Evolutionary conservation across 177 flowering plant genomes (phyloP).

Genomic region (Vitis hybrid): DNA sequence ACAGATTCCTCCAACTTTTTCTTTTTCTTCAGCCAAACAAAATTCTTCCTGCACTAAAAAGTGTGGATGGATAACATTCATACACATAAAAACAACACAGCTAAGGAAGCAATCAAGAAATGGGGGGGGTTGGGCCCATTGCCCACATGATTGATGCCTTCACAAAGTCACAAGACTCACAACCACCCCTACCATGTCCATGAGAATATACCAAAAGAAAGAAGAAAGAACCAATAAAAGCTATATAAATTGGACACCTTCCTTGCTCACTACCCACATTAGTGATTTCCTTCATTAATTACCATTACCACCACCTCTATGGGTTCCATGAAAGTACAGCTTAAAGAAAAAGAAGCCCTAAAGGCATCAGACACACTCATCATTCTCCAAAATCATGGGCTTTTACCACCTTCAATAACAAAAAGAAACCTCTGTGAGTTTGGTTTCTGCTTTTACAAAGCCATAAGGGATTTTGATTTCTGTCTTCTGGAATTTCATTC

Average conservation of each 20-base stretch:
- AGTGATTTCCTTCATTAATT: not conserved
- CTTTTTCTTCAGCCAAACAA: slow-evolving; percentile 6
- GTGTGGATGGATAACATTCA: too few species aligned
- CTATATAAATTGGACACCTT: too few species aligned
- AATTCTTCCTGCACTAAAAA: slow-evolving; percentile 5
- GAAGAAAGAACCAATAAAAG: slow-evolving; percentile 9
- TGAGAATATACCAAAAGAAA: slow-evolving; percentile 13
- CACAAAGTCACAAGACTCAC: too few species aligned
- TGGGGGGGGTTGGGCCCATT: too few species aligned
- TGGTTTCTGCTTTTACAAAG: not conserved
- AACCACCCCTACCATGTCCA: not conserved
- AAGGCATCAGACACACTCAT: not conserved
- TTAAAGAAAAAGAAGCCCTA: too few species aligned
- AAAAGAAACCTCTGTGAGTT: slow-evolving; percentile 3
- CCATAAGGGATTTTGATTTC: not conserved
- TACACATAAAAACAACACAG: too few species aligned
- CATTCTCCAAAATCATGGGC: not conserved
- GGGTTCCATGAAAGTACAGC: too few species aligned
- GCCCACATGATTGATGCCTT: too few species aligned
- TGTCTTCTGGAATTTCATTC: too few species aligned
- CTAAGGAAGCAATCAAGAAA: too few species aligned
- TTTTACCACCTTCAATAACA: slow-evolving; percentile 1
- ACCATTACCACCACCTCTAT: too few species aligned
- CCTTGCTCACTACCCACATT: too few species aligned
- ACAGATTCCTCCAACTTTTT: slow-evolving; percentile 7